Conservation (phyloP, 441 rosid genomes). For the Croton laevigatus region DNA sequence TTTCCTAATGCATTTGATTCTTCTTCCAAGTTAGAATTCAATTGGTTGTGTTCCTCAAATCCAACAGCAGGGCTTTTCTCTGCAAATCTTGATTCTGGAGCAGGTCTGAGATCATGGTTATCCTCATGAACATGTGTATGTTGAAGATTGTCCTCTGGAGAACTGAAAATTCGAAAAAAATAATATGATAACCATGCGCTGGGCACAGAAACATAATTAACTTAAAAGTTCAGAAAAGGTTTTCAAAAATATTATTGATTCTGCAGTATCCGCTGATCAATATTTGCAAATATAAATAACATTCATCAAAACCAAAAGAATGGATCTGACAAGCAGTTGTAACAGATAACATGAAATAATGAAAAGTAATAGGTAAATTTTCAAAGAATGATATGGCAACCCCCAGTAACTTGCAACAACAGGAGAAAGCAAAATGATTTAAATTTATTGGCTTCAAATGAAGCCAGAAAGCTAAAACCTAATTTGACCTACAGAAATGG, state of each 20-base stretch:
- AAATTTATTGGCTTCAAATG: background rate
- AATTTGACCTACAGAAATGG: background rate
- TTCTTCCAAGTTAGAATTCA: constrained; percentile 35
- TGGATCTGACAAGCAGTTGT: background rate
- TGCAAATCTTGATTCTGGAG: constrained; percentile 38
- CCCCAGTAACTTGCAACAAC: background rate
- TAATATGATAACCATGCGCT: constrained; percentile 1
- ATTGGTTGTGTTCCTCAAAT: constrained; percentile 38
- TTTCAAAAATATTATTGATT: background rate
- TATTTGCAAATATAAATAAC: background rate
- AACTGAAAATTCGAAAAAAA: constrained; percentile 47
- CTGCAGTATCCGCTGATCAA: background rate
- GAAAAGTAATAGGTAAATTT: background rate
- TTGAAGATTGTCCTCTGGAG: constrained; percentile 60
- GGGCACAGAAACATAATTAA: background rate
- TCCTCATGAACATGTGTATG: constrained; percentile 46
- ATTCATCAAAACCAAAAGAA: background rate
- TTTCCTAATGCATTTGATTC: constrained; percentile 41
- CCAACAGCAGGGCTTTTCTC: constrained; percentile 41
- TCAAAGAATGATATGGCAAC: background rate
- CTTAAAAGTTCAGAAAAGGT: background rate
- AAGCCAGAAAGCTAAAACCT: background rate
- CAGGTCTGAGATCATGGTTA: constrained; percentile 41
- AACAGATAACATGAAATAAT: background rate
- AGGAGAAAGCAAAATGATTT: background rate